These are phyloP conservation scores for Antrodiella citrinella DNA, from an alignment of 768 basidiomycete species.

Conservation along the genomic window DNA sequence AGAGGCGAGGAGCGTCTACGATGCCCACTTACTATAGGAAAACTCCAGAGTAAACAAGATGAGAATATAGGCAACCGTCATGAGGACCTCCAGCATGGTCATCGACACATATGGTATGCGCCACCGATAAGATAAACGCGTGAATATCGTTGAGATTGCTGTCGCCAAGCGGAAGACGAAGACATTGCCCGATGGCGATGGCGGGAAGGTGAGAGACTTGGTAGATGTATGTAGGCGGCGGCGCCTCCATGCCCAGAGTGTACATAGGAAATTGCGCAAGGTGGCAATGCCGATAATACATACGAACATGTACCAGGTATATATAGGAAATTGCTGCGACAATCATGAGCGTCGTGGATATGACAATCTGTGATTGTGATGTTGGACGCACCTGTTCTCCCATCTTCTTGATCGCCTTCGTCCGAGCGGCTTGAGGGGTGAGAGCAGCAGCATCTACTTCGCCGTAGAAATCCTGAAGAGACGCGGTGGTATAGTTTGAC, in stretches of 20 bases:
- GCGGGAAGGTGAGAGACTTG: conserved; percentile 9
- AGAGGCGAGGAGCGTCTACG: not conserved
- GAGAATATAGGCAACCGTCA: conserved; percentile 20
- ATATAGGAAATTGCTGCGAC: conserved; percentile 11
- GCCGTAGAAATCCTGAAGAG: too few relatives aligned
- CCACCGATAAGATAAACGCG: conserved; percentile 21
- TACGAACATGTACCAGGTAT: conserved; percentile 12
- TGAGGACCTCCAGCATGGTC: conserved; percentile 20
- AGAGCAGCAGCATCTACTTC: not conserved
- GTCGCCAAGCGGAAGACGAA: conserved; percentile 5
- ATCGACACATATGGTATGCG: conserved; percentile 18
- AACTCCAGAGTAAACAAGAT: conserved; percentile 23
- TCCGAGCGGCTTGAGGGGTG: not conserved
- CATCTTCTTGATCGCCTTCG: not conserved
- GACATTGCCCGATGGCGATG: not conserved
- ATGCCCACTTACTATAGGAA: conserved; percentile 21
- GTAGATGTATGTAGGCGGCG: conserved; percentile 3
- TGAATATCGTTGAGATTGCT: conserved; percentile 17
- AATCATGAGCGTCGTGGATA: not conserved
- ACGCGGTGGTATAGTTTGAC: not conserved
- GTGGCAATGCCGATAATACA: conserved; percentile 13
- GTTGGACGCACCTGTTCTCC: not conserved
- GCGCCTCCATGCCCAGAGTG: conserved; percentile 13
- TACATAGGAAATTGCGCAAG: conserved; percentile 11
- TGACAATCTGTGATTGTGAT: not conserved